These are phyloP conservation scores for Sextonia rubra DNA, from an alignment of 164 flowering plant genomes.

Conservation along the genomic window DNA sequence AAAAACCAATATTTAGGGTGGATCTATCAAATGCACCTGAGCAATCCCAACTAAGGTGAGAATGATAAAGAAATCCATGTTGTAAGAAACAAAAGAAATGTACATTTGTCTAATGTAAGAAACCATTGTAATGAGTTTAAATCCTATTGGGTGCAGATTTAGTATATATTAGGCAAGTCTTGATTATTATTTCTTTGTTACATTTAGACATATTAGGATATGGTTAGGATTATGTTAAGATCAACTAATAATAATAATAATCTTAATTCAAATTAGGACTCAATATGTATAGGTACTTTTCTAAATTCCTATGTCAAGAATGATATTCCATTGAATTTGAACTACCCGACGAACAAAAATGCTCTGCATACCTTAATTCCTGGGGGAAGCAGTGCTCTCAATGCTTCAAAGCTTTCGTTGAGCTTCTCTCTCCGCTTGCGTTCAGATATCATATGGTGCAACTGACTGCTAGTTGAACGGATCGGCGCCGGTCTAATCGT, in stretches of 20 bases:
- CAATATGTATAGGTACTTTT: too few species aligned
- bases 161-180: too few species aligned
- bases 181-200: too few species aligned
- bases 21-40: not conserved
- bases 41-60: not conserved
- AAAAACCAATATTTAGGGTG: not conserved
- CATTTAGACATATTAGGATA: too few species aligned
- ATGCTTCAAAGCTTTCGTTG: constrained; percentile 66
- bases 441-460: constrained; percentile 84
- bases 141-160: too few species aligned
- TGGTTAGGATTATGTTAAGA: too few species aligned
- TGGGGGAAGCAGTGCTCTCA: constrained; percentile 75
- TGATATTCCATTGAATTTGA: not conserved
- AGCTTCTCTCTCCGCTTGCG: constrained; percentile 75
- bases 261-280: too few species aligned
- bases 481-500: constrained; percentile 25
- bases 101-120: too few species aligned
- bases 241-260: too few species aligned
- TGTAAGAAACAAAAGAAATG: not conserved
- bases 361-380: constrained; percentile 61
- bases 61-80: too few species aligned
- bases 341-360: not conserved
- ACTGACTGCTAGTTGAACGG: constrained; percentile 42
- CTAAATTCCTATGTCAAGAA: too few species aligned
- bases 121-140: too few species aligned